Evolutionary conservation across 495 filamentous ascomycete genomes (phyloP), one percentile per base, ranked within the genome.

Genomic region (Penicillium flavigenum): DNA sequence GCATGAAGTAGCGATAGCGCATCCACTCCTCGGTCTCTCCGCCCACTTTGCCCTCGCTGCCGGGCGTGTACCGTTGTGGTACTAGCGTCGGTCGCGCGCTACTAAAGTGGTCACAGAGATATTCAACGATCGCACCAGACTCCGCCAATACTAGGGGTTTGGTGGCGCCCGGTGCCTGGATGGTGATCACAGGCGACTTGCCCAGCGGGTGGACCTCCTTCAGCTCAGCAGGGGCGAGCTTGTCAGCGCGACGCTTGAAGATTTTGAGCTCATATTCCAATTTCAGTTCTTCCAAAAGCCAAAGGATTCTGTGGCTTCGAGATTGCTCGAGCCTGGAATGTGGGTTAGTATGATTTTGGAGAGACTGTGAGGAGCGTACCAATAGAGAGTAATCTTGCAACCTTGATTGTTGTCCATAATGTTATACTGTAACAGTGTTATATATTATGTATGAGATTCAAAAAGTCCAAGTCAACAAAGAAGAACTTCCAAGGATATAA

Each of bases 261-360:
- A 81, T 81, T 61, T 90, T 83, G 50, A 96, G 70, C 51, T 89
- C 82, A 75, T 93, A 96, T 47, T 85, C 73, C 27, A 96, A 51
- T n/a, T 83, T 76, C 51, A 94, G 84, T 61, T 94, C 91, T 71
- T 94, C 88, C 49, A 96, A 83, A 41, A 97, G 84, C 91, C 90
- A 96, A 43, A 93, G 78, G 59, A 96, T 88, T 46, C 91, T 86
- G 59, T 96, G 90, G 50, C 89, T 83, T 55, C 92, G 90, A 41
- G 72, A 72, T 64, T 76, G 61, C 43, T 75, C 71, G 39, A 76
- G 72, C 73, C 73, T 76, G 32, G 38, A 10, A 14, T 19, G 19
- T 50, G 16, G 43, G 12, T 47, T 32, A 56, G 31, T 48, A 63
- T 41, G 20, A n/a, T 31, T 9, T 10, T 32, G 29, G 46, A 47